Conservation (phyloP, 257 asterid genomes). For the Nicotiana attenuata region DNA sequence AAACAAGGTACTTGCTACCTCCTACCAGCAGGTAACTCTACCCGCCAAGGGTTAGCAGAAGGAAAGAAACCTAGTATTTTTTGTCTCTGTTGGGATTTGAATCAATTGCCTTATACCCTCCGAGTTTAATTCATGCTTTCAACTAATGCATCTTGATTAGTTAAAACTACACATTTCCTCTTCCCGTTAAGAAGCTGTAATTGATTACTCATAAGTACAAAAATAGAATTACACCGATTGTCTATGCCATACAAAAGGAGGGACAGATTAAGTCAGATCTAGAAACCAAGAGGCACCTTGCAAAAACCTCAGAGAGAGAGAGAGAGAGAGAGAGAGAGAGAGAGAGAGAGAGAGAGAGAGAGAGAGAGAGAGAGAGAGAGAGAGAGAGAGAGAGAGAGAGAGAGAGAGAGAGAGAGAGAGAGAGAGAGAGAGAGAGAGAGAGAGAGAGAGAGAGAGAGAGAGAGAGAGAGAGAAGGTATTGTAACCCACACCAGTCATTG, state of each 20-base stretch:
- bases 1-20: neutral
- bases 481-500: neutral
- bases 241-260: neutral
- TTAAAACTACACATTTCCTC: neutral
- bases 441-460: neutral
- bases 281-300: neutral
- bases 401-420: neutral
- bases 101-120: neutral
- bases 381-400: neutral
- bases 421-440: neutral
- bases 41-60: too few species aligned
- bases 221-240: neutral
- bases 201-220: neutral
- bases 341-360: neutral
- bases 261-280: neutral
- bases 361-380: neutral
- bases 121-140: neutral
- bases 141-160: neutral
- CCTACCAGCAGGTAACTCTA: too few species aligned
- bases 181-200: neutral
- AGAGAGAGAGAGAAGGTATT: neutral
- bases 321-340: neutral
- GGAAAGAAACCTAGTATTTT: too few species aligned
- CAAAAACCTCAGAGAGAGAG: neutral
- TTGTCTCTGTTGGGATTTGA: too few species aligned